Conservation (phyloP, 345 rosid genomes). For the Boechera stricta region DNA sequence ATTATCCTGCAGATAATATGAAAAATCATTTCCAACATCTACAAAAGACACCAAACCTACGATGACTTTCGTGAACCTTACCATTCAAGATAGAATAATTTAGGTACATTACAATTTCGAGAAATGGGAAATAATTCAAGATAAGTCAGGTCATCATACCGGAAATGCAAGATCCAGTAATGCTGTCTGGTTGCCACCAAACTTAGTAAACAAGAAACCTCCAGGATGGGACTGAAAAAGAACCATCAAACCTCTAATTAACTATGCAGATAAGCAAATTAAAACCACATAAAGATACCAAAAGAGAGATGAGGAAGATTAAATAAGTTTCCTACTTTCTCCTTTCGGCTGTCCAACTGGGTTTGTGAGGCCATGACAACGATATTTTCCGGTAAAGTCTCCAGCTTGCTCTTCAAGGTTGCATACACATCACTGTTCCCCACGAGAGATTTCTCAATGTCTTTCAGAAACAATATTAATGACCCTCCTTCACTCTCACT, state of each 20-base stretch:
- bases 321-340: slow-evolving; percentile 62
- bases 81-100: neutral
- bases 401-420: slow-evolving; percentile 76
- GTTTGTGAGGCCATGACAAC: slow-evolving; percentile 92
- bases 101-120: neutral
- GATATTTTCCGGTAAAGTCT: slow-evolving; percentile 73
- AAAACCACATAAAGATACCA: slow-evolving; percentile 25
- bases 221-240: slow-evolving; percentile 86
- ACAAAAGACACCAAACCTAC: slow-evolving; percentile 8
- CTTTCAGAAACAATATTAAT: slow-evolving; percentile 84
- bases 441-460: slow-evolving; percentile 80
- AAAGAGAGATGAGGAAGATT: slow-evolving; percentile 6
- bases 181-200: slow-evolving; percentile 94
- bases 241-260: slow-evolving; percentile 27
- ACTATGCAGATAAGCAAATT: neutral
- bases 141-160: slow-evolving; percentile 52
- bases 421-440: slow-evolving; percentile 74
- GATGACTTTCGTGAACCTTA: neutral
- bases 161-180: slow-evolving; percentile 91
- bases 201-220: slow-evolving; percentile 88
- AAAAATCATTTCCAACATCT: slow-evolving; percentile 20
- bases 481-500: slow-evolving; percentile 76
- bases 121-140: slow-evolving; percentile 10
- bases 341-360: slow-evolving; percentile 91
- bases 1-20: slow-evolving; percentile 67